A percentile compares a stretch with the other conserved stretches of the same genome.
phyloP scores from a whole-genome alignment of 345 rosid species.

The Chamaenerion angustifolium region DNA sequence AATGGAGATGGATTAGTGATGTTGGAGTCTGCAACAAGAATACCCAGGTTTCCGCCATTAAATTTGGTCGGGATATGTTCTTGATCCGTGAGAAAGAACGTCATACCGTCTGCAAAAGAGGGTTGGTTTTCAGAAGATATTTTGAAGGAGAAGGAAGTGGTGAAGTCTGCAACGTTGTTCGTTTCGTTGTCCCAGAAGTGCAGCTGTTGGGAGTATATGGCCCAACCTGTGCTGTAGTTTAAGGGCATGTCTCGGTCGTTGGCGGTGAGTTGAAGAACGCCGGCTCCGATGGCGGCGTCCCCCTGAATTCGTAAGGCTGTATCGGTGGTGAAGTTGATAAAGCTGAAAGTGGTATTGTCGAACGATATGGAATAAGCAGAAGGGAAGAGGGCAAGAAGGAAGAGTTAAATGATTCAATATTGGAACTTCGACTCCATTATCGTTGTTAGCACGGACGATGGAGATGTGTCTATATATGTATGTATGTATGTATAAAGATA shows the following conservation, averaged over 20 bases:
- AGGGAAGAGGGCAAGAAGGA: no score
- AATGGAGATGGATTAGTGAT: neutral
- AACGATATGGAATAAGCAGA: no score
- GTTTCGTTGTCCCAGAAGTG: slow-evolving; percentile 8
- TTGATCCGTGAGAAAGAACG: neutral
- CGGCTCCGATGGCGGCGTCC: neutral
- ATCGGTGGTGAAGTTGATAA: no score
- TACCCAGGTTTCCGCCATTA: neutral
- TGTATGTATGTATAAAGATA: no score
- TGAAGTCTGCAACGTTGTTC: slow-evolving; percentile 10
- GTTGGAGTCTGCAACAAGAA: slow-evolving; percentile 1
- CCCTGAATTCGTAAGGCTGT: neutral
- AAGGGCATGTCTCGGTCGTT: neutral
- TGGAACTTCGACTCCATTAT: no score
- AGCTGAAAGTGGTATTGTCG: no score
- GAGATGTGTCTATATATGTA: no score
- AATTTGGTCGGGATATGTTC: neutral
- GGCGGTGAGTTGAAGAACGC: neutral
- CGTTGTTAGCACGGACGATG: no score
- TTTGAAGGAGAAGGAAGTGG: slow-evolving; percentile 8
- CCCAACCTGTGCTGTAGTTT: slow-evolving; percentile 5
- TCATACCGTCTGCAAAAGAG: neutral
- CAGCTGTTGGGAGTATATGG: neutral
- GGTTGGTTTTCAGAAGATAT: neutral
- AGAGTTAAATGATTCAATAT: no score